Percentiles rank a stretch among this genome's conserved stretches.
Conservation (phyloP, 1,284 basidiomycete genomes). For the Trametes versicolor region DNA sequence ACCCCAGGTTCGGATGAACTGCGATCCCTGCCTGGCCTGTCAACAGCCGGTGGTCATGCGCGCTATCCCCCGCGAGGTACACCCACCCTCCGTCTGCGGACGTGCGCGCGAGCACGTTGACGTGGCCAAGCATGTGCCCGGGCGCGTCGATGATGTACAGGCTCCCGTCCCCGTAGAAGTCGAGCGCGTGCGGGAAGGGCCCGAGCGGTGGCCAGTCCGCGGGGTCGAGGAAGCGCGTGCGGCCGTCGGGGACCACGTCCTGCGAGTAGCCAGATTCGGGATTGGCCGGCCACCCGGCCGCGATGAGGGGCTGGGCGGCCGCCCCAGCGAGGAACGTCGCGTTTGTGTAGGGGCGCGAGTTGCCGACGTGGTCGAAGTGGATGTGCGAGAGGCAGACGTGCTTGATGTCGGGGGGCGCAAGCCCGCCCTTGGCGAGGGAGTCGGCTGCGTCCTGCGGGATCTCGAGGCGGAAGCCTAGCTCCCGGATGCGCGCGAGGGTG, state of each 20-base stretch:
- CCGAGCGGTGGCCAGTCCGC: slow-evolving; percentile 46
- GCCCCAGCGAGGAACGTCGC: slow-evolving; percentile 57
- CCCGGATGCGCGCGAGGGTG: slow-evolving; percentile 6
- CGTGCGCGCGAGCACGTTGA: slow-evolving; percentile 64
- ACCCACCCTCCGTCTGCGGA: slow-evolving; percentile 63
- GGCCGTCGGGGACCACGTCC: slow-evolving; percentile 52
- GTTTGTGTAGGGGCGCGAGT: slow-evolving; percentile 54
- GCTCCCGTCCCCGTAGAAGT: slow-evolving; percentile 66
- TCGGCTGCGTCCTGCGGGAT: slow-evolving; percentile 56
- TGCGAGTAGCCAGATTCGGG: slow-evolving; percentile 47
- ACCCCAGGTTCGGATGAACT: slow-evolving; percentile 40
- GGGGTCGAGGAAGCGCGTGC: slow-evolving; percentile 47
- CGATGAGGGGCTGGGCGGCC: slow-evolving; percentile 46
- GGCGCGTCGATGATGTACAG: slow-evolving; percentile 64
- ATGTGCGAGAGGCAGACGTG: slow-evolving; percentile 61
- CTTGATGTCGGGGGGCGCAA: slow-evolving; percentile 51
- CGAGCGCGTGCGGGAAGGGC: slow-evolving; percentile 59
- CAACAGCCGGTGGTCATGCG: slow-evolving; percentile 62
- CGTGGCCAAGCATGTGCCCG: slow-evolving; percentile 62
- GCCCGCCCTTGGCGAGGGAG: slow-evolving; percentile 58
- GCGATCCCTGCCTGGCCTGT: slow-evolving; percentile 56
- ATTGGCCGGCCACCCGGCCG: slow-evolving; percentile 53
- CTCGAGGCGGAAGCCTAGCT: slow-evolving; percentile 33
- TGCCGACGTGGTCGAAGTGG: slow-evolving; percentile 59
- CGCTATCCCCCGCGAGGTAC: slow-evolving; percentile 64